Evolutionary conservation across 2,329 filamentous ascomycete species (phyloP).

Genomic region (Microdochium trichocladiopsis): DNA sequence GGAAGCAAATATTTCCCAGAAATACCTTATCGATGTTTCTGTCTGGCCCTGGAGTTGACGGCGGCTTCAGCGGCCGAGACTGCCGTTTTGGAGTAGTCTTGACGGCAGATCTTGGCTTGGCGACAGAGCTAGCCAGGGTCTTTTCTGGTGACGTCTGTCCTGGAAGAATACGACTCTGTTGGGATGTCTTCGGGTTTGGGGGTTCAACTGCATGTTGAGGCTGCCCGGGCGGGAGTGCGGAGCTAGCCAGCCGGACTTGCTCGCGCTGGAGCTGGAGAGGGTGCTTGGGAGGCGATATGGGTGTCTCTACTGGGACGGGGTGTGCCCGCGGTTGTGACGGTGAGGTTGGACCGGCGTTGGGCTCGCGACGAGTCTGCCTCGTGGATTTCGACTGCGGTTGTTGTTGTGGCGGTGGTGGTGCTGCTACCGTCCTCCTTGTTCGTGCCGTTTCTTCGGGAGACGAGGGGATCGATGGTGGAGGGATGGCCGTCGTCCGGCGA

Average conservation of each 20-base stretch:
- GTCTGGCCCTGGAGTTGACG: conserved; percentile 37
- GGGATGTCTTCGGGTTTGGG: not conserved
- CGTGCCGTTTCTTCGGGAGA: not conserved
- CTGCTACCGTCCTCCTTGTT: not conserved
- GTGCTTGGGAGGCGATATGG: conserved; percentile 1
- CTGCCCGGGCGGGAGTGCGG: not conserved
- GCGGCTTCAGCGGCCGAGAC: conserved; percentile 8
- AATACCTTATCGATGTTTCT: conserved; percentile 85
- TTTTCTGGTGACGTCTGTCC: not conserved
- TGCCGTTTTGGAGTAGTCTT: conserved; percentile 21
- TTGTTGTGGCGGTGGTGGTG: no score
- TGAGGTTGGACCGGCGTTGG: not conserved
- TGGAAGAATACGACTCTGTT: not conserved
- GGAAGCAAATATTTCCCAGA: conserved; percentile 75
- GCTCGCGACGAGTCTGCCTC: not conserved
- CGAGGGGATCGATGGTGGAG: not conserved
- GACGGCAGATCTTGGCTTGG: not conserved
- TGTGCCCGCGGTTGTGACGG: not conserved
- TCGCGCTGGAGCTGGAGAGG: not conserved
- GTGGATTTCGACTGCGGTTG: not conserved
- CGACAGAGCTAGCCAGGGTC: not conserved
- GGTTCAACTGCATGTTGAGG: not conserved
- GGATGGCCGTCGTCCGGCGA: conserved; percentile 5
- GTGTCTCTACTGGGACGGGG: not conserved
- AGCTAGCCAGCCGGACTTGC: conserved; percentile 2